Conservation (phyloP, 140 eudicot genomes). For the Cichorium intybus region DNA sequence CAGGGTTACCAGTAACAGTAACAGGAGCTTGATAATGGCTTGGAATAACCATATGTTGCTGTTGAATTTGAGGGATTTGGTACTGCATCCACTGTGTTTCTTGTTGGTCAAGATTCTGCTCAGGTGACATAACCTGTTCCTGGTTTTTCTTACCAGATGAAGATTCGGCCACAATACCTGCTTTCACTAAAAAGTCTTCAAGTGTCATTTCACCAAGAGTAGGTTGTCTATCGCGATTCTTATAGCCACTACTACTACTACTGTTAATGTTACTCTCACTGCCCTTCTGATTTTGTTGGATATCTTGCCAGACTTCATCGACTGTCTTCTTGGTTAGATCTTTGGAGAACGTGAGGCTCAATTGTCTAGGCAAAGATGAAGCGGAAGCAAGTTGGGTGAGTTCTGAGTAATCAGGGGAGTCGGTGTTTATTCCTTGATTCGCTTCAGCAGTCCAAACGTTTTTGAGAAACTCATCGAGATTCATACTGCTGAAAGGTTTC, state of each 20-base stretch:
- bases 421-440: constrained; percentile 18
- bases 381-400: constrained; percentile 22
- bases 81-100: constrained; percentile 20
- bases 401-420: not conserved
- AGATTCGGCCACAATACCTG: constrained; percentile 36
- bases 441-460: constrained; percentile 38
- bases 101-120: constrained; percentile 4
- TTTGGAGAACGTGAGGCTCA: constrained; percentile 28
- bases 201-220: constrained; percentile 45
- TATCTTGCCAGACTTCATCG: constrained; percentile 40
- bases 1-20: constrained; percentile 7
- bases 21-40: constrained; percentile 25
- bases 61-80: constrained; percentile 20
- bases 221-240: constrained; percentile 30
- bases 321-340: constrained; percentile 34
- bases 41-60: constrained; percentile 22
- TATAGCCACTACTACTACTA: not conserved
- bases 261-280: not conserved
- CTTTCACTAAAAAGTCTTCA: constrained; percentile 45
- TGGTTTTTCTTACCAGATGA: constrained; percentile 19
- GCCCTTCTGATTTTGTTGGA: constrained; percentile 15
- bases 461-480: constrained; percentile 63
- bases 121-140: no score
- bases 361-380: constrained; percentile 37
- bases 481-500: constrained; percentile 68